Evolutionary conservation across 2,329 filamentous ascomycete species (phyloP), one percentile per base, ranked within the genome.

Genomic region (Dothidotthia symphoricarpi): DNA sequence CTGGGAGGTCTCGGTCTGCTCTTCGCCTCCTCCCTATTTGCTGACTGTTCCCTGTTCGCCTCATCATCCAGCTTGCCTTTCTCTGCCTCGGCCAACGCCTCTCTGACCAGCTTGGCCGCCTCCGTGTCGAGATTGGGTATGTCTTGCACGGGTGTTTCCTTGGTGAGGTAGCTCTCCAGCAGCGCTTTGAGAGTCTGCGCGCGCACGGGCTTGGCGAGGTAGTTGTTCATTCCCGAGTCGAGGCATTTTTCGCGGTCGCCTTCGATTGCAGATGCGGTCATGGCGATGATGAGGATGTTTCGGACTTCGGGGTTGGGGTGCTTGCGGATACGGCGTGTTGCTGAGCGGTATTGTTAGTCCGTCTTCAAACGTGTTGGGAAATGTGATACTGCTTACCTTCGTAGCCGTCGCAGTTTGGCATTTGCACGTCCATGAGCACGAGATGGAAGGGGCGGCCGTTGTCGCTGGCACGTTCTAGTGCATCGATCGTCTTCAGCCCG

Each of bases 191-290:
- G 73, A 27, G 94, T 83, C 31, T 90, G 86, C 3, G 86, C 88
- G 14, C 89, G 80, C n/a, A 97, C 91, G 1, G 91, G 91, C 64
- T 97, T 97, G 12, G 91, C 89, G 1, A 96, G 78, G 57, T 96
- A 97, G 59, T 96, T 93, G 66, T 96, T 95, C 91, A 97, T 97
- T 1, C 91, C 91, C 1, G 88, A 88, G 33, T 89, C 88, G n/a
- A 96, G 72, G 54, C 91, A 96, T 69, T 95, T 96, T 64, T 97
- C 91, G 31, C 90, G 78, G 62, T 97, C 91, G 13, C 91, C 91
- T 62, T 93, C 86, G 45, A 97, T 97, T 3, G 91, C 91, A 16
- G 85, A 90, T 1, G 91, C 91, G 1, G 91, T 97, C 91, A 97
- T 96, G 37, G 91, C 91, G 54, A 97, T 96, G 32, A 97, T 86